Conservation (phyloP, 306 rosid genomes). For the Begonia fuchsioides region DNA sequence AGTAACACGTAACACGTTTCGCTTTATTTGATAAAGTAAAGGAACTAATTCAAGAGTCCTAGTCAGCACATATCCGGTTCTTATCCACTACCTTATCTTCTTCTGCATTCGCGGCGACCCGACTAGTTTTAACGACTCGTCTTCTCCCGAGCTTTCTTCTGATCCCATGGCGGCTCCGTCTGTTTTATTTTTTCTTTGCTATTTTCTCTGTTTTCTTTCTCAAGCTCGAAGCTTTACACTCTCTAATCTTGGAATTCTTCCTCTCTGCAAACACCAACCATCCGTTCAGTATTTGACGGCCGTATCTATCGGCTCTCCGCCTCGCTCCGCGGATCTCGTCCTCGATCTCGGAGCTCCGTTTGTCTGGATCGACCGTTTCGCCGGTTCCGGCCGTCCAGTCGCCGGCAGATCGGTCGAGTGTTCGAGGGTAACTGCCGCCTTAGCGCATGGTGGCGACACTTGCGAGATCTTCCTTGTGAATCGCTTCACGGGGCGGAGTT, state of each 20-base stretch:
- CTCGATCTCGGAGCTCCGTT: conserved; percentile 43
- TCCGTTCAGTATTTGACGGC: conserved; percentile 46
- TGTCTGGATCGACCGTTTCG: conserved; percentile 24
- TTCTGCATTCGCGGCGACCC: conserved; percentile 3
- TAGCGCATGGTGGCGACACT: conserved; percentile 5
- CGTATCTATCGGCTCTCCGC: conserved; percentile 31
- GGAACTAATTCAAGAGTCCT: too few species aligned
- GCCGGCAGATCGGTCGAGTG: conserved; percentile 43
- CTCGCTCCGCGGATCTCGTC: conserved; percentile 20
- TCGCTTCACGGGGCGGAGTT: conserved; percentile 14
- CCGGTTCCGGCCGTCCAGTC: conserved; percentile 19
- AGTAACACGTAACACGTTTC: too few species aligned
- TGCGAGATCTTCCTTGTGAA: conserved; percentile 27
- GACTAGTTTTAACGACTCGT: too few species aligned
- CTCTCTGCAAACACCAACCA: conserved; percentile 27
- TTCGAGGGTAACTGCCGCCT: conserved; percentile 21
- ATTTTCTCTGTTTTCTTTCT: background rate
- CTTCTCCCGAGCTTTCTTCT: background rate
- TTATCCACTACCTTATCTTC: conserved; percentile 8
- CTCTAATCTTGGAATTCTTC: conserved; percentile 2
- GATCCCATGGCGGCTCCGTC: conserved; percentile 23
- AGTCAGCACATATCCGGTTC: background rate
- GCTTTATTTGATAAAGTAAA: too few species aligned
- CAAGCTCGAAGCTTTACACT: conserved; percentile 8
- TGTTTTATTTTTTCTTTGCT: conserved; percentile 8